Conservation (phyloP, 768 basidiomycete genomes). For the Paxillus ammoniavirescens region DNA sequence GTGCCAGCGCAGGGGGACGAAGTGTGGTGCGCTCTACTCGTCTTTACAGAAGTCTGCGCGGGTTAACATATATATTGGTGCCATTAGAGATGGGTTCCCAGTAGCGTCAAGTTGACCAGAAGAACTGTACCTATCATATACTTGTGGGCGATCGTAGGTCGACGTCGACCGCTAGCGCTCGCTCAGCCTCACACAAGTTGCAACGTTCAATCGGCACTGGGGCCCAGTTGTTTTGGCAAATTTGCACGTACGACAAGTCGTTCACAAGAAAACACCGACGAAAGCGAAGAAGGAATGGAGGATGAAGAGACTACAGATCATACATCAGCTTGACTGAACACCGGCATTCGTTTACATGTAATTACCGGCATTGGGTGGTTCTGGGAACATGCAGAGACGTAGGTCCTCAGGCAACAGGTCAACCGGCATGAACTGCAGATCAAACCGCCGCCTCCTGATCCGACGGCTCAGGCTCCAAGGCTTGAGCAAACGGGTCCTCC, state of each 20-base stretch:
- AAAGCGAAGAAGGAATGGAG: not conserved
- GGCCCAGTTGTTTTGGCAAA: not conserved
- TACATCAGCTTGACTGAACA: conserved; percentile 2
- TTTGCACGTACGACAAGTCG: not conserved
- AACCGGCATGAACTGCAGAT: not conserved
- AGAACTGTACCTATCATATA: too few relatives aligned
- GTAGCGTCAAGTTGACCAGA: too few relatives aligned
- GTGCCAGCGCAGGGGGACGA: too few relatives aligned
- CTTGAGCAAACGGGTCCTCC: conserved; percentile 55
- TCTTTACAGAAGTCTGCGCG: too few relatives aligned
- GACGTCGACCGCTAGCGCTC: too few relatives aligned
- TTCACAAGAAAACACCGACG: not conserved
- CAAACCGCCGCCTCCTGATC: conserved; percentile 13
- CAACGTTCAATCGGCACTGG: not conserved
- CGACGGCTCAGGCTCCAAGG: conserved; percentile 21
- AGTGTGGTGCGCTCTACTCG: too few relatives aligned
- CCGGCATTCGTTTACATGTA: not conserved
- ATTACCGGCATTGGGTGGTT: conserved; percentile 7
- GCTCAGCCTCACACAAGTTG: not conserved
- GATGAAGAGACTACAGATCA: not conserved
- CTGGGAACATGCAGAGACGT: not conserved
- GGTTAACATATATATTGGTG: too few relatives aligned
- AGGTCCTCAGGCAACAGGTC: not conserved
- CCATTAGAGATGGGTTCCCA: too few relatives aligned
- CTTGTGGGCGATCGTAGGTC: too few relatives aligned